Conservation (phyloP, 1,284 basidiomycete genomes). For the Austropuccinia psidii region DNA sequence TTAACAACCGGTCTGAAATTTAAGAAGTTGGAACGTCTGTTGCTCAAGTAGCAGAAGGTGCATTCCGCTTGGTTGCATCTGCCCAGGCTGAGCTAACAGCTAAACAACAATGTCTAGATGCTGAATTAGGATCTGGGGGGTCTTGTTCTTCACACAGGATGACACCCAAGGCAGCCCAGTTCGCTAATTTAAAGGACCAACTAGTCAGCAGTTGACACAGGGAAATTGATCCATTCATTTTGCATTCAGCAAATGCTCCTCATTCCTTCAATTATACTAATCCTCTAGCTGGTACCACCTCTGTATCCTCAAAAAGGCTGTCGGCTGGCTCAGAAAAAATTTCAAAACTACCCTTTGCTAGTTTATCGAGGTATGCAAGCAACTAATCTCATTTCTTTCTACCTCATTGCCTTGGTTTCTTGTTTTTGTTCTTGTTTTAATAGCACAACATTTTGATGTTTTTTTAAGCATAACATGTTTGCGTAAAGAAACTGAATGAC, state of each 20-base stretch:
- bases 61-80: not conserved
- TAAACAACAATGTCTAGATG: conserved; percentile 11
- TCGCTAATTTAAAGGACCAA: conserved; percentile 18
- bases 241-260: too few relatives aligned
- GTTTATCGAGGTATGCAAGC: conserved; percentile 10
- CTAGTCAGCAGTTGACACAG: not conserved
- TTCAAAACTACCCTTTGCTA: conserved; percentile 2
- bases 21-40: not conserved
- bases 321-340: too few relatives aligned
- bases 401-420: not conserved
- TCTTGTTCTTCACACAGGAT: not conserved
- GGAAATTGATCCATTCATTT: not conserved
- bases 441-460: too few relatives aligned
- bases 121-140: not conserved
- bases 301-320: too few relatives aligned
- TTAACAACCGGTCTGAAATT: conserved; percentile 15
- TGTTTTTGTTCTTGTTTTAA: too few relatives aligned
- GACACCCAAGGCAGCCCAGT: not conserved
- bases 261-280: too few relatives aligned
- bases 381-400: conserved; percentile 7
- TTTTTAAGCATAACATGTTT: too few relatives aligned
- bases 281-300: too few relatives aligned
- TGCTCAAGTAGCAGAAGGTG: not conserved
- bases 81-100: not conserved
- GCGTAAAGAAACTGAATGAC: too few relatives aligned